A percentile compares a stretch with the other conserved stretches of the same genome.
Conservation (phyloP, 306 rosid species). For the Vachellia collinsii region DNA sequence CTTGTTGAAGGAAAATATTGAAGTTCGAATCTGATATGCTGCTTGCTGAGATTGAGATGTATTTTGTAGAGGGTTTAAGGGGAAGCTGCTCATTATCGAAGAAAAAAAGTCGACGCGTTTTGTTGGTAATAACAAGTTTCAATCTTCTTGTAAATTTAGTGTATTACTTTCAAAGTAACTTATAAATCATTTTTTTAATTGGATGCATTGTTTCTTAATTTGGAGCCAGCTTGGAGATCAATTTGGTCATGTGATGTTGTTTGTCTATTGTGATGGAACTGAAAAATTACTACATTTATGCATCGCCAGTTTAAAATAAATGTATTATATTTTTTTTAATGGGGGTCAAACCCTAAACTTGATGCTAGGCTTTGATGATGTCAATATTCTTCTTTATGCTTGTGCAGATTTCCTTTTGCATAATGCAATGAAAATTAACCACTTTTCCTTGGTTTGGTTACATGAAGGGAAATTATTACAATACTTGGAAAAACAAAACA, state of each 20-base stretch:
- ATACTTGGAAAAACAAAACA: no score
- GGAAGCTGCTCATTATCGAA: not conserved
- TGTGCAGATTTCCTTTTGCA: not conserved
- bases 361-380: not conserved
- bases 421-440: not conserved
- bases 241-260: not conserved
- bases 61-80: not conserved
- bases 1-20: slow-evolving; percentile 76
- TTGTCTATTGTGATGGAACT: not conserved
- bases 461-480: no score
- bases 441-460: no score
- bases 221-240: not conserved
- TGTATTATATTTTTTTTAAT: not conserved
- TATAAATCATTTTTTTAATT: not conserved
- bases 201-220: not conserved
- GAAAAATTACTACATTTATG: not conserved
- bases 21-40: slow-evolving; percentile 64
- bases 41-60: slow-evolving; percentile 1
- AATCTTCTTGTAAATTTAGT: not conserved
- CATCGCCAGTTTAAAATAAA: not conserved
- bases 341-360: no score
- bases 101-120: not conserved
- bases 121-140: not conserved
- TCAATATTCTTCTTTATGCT: not conserved
- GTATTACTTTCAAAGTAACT: not conserved